Conservation (phyloP, 257 asterid genomes). For the Cinchona pubescens region DNA sequence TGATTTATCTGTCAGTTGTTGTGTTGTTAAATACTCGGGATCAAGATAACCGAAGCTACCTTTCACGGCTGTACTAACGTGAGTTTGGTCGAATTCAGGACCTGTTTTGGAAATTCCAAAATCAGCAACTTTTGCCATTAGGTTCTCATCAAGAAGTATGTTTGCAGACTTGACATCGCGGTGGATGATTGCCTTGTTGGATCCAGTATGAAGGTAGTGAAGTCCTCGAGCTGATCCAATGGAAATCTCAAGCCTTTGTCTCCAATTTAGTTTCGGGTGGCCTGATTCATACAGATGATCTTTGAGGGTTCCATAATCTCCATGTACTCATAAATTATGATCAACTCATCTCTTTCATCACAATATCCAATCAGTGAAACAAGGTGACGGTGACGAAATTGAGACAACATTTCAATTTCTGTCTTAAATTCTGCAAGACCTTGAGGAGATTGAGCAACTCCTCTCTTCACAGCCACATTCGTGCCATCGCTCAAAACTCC, state of each 20-base stretch:
- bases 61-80: no score
- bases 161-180: constrained; percentile 46
- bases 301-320: constrained; percentile 40
- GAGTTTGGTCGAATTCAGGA: constrained; percentile 40
- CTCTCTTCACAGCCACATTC: constrained; percentile 42
- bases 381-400: constrained; percentile 43
- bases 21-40: no score
- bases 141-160: no score
- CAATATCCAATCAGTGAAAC: constrained; percentile 47
- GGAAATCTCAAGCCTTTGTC: constrained; percentile 43
- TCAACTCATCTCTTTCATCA: constrained; percentile 37
- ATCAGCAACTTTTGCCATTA: constrained; percentile 48
- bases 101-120: constrained; percentile 46
- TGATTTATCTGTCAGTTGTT: no score
- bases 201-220: constrained; percentile 48
- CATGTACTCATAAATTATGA: constrained; percentile 46
- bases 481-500: no score
- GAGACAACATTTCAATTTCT: constrained; percentile 41
- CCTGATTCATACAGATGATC: constrained; percentile 31
- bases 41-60: no score
- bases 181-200: constrained; percentile 37
- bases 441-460: constrained; percentile 27
- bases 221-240: constrained; percentile 49
- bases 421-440: constrained; percentile 40
- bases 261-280: constrained; percentile 34